Conservation (phyloP, 345 rosid species). For the Salix exigua region DNA sequence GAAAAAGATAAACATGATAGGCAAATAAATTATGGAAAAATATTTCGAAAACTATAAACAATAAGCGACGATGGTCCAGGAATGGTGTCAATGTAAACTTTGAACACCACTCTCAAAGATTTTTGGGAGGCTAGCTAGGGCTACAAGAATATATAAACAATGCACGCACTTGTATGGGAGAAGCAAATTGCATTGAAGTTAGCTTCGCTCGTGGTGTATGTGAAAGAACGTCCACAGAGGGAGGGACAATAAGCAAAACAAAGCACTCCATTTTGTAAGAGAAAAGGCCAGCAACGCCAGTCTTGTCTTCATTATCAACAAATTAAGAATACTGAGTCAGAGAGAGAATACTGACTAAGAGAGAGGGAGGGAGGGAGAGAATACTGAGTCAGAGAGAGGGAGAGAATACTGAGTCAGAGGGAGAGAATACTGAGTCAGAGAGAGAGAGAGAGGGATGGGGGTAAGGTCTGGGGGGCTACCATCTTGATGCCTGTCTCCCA, state of each 20-base stretch:
- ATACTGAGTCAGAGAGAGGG: too few species aligned
- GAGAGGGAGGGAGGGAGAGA: not conserved
- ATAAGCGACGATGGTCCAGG: not conserved
- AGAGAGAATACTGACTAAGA: not conserved
- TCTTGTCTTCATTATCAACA: conserved; percentile 19
- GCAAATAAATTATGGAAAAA: too few species aligned
- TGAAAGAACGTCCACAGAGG: not conserved
- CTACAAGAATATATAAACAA: not conserved
- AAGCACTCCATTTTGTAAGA: conserved; percentile 10
- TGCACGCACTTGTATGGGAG: conserved; percentile 25
- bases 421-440: too few species aligned
- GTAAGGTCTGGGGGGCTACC: not conserved
- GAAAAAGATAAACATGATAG: too few species aligned
- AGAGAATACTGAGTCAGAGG: too few species aligned
- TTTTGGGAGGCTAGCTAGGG: not conserved
- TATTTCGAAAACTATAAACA: not conserved
- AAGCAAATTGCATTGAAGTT: not conserved
- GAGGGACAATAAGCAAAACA: not conserved
- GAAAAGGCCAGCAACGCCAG: conserved; percentile 28
- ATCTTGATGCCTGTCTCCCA: conserved; percentile 41
- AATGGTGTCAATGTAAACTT: not conserved
- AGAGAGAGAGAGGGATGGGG: too few species aligned
- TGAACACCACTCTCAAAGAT: not conserved
- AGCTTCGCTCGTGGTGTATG: not conserved
- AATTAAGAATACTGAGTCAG: not conserved